Evolutionary conservation across 192 early-diverging fungal species (phyloP), one percentile per base, ranked within the genome.

Genomic region (Allomyces macrogynus): DNA sequence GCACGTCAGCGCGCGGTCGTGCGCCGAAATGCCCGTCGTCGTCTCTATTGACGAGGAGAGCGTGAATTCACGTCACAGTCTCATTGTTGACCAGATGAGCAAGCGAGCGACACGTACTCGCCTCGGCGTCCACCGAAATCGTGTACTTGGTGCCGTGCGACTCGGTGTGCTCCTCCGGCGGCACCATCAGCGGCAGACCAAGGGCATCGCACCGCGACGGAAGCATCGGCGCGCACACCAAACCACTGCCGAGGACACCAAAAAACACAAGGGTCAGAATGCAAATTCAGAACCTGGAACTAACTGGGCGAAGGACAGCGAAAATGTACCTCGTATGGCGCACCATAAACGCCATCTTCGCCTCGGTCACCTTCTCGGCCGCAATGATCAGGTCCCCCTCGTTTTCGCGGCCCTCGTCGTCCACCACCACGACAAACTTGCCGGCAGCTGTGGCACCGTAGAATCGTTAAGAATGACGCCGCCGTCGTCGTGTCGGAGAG

Each of bases 321-420:
- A 8, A 40, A 40, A n/a, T 57, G 69, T 79, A 90, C 88, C 87
- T 92, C 25, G 87, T 89, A 73, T 97, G 87, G 64, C 92, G 86
- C 76, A 99, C 87, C 73, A 95, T 83, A 68, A 99, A 99, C 1
- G 94, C 94, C 76, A 93, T 84, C 70, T 93, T 86, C 69, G 90
- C 90, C 0, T 87, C 84, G 1, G 91, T 96, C 12, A 90, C 73
- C 73, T 90, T 87, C 75, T 97, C 86, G n/a, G 87, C 96, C 0
- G 96, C 90, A 70, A 96, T 92, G 66, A 99, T 91, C 61, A 99
- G 76, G 73, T 99, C 96, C 42, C 96, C 96, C 73, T 99, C 96
- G 76, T 99, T 99, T 75, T 99, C 96, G 20, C 94, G 87, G 69
- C 96, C 93, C 69, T 97, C 95, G 71, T 96, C 89, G 76, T 99